phyloP scores from a whole-genome alignment of 257 asterid species.

The Fraxinus quadrangulata region DNA sequence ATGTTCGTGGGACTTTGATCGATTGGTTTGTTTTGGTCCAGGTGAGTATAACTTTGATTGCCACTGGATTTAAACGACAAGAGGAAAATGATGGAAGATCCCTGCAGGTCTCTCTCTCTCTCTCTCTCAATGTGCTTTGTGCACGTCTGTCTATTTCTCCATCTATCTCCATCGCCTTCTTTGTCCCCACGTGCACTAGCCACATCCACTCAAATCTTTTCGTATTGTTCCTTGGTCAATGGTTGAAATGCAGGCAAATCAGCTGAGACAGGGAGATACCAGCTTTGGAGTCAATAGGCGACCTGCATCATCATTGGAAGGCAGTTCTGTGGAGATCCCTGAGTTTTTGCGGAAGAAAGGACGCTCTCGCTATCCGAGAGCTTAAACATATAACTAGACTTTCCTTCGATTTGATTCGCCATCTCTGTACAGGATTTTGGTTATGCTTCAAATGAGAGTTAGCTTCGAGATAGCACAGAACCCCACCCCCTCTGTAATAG shows the following conservation, averaged over 20 bases:
- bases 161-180: not conserved
- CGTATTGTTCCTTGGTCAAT: not conserved
- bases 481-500: not conserved
- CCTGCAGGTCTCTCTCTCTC: constrained; percentile 51
- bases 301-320: constrained; percentile 68
- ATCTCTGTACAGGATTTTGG: constrained; percentile 38
- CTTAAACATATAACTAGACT: constrained; percentile 36
- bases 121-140: not conserved
- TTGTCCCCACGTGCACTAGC: not conserved
- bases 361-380: constrained; percentile 80
- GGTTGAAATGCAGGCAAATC: constrained; percentile 60
- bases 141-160: not conserved
- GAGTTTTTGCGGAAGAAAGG: constrained; percentile 93
- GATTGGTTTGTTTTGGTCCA: constrained; percentile 34
- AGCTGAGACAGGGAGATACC: constrained; percentile 59
- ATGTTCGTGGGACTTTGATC: constrained; percentile 9
- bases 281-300: constrained; percentile 59
- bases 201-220: not conserved
- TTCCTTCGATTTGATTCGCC: not conserved
- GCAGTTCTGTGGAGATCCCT: constrained; percentile 75
- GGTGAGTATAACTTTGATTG: constrained; percentile 90
- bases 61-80: constrained; percentile 96
- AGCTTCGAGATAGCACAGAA: constrained; percentile 22
- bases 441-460: constrained; percentile 16
- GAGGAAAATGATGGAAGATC: constrained; percentile 79